Evolutionary conservation across 129 eudicot genomes (phyloP), one percentile per base, ranked within the genome.

Genomic region (Solidago caesia): DNA sequence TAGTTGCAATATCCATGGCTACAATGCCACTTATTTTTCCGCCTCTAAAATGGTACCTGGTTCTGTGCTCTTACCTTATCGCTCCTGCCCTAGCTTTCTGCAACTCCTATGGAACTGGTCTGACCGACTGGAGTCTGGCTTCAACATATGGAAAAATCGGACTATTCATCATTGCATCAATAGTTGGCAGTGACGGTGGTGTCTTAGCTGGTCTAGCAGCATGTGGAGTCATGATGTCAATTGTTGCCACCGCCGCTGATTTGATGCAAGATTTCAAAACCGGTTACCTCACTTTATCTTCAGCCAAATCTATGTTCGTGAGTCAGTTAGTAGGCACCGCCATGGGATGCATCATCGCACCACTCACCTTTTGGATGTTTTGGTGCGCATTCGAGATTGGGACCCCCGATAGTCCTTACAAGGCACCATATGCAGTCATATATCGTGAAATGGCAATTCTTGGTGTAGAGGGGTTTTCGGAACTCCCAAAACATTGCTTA

Each of bases 61-160:
- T 92, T 26, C 92, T 92, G 43, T 82, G 92, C 65, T 77, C 95
- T 3, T 92, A 92, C 78, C 29, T 87, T 7, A 64, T 92, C 16
- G 98, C 95, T n/a, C 98, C 96, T 5, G 95, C 96, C 75, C 92
- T 92, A 41, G 98, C 98, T 45, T 92, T 92, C 75, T 92, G 98
- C 87, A 92, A 92, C 84, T 89, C 98, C 4, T 92, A 92, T n/a
- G 98, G 98, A 43, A 81, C 91, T 5, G 98, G 98, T 46, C 96
- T 93, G 10, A 93, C 98, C 16, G 98, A 93, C 79, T 90, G 96
- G 96, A 93, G 89, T 69, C 79, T 93, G 68, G 96, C 96, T 52
- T 89, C 96, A 26, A 92, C 96, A 0, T 92, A 92, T 41, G 98
- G 98, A 14, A 93, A 93, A 72, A 86, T 93, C 66, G 96, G 96